Base-by-base conservation (phyloP, 176 grass and related monocot species). In the Pharus latifolius region DNA sequence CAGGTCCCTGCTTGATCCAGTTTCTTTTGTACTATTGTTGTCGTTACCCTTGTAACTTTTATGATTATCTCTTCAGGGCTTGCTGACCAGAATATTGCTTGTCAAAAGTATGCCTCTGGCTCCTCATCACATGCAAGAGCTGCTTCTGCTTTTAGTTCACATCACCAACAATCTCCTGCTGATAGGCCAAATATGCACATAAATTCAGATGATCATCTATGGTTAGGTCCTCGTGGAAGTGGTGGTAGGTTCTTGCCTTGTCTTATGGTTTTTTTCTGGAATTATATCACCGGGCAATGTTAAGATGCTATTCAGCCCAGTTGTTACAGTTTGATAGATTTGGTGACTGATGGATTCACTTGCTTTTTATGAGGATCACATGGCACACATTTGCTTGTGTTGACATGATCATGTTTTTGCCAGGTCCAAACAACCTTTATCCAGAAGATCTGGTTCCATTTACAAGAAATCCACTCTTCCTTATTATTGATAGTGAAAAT, bases 381-480 rank as follows among this genome's bases (percentile, higher is more conserved):
- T 47, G 24, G 2, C 9, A 0, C 61, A 14, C 5, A 26, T 56
- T 49, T 76, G 16, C 65, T 76, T 53, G 50, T 69, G n/a, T 27
- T 75, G 63, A 35, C 10, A 11, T 38, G 26, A 48, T 23, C 0
- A 17, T 59, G 12, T 25, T 76, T 73, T 63, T 88, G 13, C 37
- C 83, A 99, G 96, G 90, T 70, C 66, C 65, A 32, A 95, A 99
- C 67, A 88, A 88, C 77, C 82, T 99, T 49, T 99, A 81, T 82
- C 90, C 96, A 30, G 96, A 95, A 67, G 90, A 99, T 69, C 77
- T 99, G 49, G 80, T 99, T 84, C 90, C 96, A 38, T 99, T 99
- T 69, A 99, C 96, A 65, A 86, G 90, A 88, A 95, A 75, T 76
- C 90, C 96, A 53, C 87, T 99, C 35, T 95, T 99, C 60, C 84